phyloP scores from a whole-genome alignment of 2,329 filamentous ascomycete genomes.

The Lasiodiplodia hormozganensis region DNA sequence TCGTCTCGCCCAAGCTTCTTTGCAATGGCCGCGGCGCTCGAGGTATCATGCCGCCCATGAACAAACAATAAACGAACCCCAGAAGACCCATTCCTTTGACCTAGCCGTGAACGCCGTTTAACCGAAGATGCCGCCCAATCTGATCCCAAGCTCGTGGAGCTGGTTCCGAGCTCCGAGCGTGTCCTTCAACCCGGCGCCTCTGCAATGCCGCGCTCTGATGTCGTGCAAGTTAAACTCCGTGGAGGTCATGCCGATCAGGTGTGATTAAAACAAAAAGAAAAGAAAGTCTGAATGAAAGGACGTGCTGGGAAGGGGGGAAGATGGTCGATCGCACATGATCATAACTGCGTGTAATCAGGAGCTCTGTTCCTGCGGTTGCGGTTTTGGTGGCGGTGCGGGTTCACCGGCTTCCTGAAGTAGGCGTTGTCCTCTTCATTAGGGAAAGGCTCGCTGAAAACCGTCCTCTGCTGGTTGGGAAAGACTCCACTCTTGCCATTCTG shows the following conservation, averaged over 20 bases:
- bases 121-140: constrained; percentile 12
- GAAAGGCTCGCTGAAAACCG: constrained; percentile 59
- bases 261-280: background rate
- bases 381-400: constrained; percentile 88
- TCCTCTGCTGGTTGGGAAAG: constrained; percentile 67
- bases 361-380: constrained; percentile 80
- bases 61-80: background rate
- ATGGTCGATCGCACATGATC: background rate
- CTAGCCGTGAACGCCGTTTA: constrained; percentile 5
- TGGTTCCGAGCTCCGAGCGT: background rate
- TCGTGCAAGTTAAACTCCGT: constrained; percentile 13
- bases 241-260: constrained; percentile 10
- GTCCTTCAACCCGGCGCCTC: constrained; percentile 15
- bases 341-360: constrained; percentile 89
- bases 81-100: background rate
- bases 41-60: constrained; percentile 23
- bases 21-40: constrained; percentile 11
- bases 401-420: constrained; percentile 95
- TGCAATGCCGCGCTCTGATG: constrained; percentile 23
- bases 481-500: constrained; percentile 39
- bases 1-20: background rate
- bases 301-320: background rate
- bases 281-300: background rate
- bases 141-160: background rate
- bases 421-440: constrained; percentile 81